phyloP scores from a whole-genome alignment of 768 basidiomycete genomes.

The Hygrocybe punicea region DNA sequence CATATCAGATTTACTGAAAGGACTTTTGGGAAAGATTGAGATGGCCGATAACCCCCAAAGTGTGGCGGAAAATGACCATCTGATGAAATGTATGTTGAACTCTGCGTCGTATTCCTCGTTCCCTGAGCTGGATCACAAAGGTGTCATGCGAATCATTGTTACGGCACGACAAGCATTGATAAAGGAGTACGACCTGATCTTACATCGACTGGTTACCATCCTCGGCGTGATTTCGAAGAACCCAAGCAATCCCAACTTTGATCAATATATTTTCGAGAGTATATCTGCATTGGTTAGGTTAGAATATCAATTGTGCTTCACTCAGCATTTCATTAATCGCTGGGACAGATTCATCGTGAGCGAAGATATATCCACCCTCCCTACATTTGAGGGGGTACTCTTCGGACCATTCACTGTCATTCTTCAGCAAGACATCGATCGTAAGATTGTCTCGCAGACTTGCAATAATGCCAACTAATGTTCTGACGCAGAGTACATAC shows the following conservation, averaged over 20 bases:
- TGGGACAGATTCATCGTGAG: slow-evolving; percentile 70
- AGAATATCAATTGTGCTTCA: background rate
- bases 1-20: slow-evolving; percentile 67
- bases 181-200: slow-evolving; percentile 59
- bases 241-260: slow-evolving; percentile 95
- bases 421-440: slow-evolving; percentile 88
- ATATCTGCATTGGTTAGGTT: slow-evolving; percentile 91
- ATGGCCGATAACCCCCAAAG: slow-evolving; percentile 78
- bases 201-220: slow-evolving; percentile 76
- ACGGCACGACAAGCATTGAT: slow-evolving; percentile 79
- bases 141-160: slow-evolving; percentile 89
- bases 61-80: slow-evolving; percentile 93
- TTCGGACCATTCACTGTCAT: slow-evolving; percentile 88
- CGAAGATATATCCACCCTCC: slow-evolving; percentile 60
- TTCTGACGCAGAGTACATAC: slow-evolving; percentile 77
- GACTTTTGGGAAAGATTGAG: slow-evolving; percentile 78
- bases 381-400: slow-evolving; percentile 73
- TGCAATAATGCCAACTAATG: background rate
- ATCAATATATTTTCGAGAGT: slow-evolving; percentile 96
- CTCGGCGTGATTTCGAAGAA: slow-evolving; percentile 89
- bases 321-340: background rate
- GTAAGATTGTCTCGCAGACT: slow-evolving; percentile 42
- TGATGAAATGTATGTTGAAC: slow-evolving; percentile 83
- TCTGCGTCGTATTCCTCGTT: background rate
- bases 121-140: slow-evolving; percentile 36